phyloP scores from a whole-genome alignment of 768 basidiomycete genomes.

The Termitomyces eurrhizus region DNA sequence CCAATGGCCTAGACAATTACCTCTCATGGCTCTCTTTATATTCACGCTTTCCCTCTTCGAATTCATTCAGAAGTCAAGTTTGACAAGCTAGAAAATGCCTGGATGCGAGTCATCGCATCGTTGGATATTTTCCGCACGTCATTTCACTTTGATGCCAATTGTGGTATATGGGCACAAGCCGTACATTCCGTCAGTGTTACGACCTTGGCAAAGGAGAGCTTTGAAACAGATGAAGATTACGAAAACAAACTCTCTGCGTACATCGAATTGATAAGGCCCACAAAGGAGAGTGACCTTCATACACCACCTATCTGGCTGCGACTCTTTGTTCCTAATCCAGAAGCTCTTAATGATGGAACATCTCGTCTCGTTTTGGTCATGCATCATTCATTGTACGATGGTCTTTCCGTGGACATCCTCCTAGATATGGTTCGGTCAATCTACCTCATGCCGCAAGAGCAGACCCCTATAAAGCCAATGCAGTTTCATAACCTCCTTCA shows the following conservation, averaged over 20 bases:
- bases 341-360: background rate
- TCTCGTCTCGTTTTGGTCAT: slow-evolving; percentile 33
- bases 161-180: slow-evolving; percentile 30
- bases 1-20: slow-evolving; percentile 22
- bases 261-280: slow-evolving; percentile 16
- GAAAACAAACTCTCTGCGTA: slow-evolving; percentile 14
- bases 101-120: slow-evolving; percentile 26
- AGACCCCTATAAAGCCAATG: slow-evolving; percentile 15
- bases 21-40: slow-evolving; percentile 26
- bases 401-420: slow-evolving; percentile 35
- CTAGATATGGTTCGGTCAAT: slow-evolving; percentile 26
- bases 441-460: slow-evolving; percentile 22
- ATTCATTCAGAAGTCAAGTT: slow-evolving; percentile 20
- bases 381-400: slow-evolving; percentile 49
- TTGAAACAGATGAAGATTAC: slow-evolving; percentile 19
- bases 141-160: slow-evolving; percentile 38
- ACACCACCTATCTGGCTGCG: slow-evolving; percentile 28
- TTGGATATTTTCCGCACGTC: slow-evolving; percentile 44
- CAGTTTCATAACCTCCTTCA: slow-evolving; percentile 38
- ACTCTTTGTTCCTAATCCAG: slow-evolving; percentile 17
- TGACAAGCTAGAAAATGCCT: slow-evolving; percentile 29
- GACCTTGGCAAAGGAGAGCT: slow-evolving; percentile 18
- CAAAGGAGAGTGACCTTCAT: slow-evolving; percentile 21
- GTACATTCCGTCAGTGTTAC: slow-evolving; percentile 21
- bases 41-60: slow-evolving; percentile 28